These are phyloP conservation scores for Paramyrothecium roridum DNA, from an alignment of 2,329 filamentous ascomycete species.

Conservation along the genomic window DNA sequence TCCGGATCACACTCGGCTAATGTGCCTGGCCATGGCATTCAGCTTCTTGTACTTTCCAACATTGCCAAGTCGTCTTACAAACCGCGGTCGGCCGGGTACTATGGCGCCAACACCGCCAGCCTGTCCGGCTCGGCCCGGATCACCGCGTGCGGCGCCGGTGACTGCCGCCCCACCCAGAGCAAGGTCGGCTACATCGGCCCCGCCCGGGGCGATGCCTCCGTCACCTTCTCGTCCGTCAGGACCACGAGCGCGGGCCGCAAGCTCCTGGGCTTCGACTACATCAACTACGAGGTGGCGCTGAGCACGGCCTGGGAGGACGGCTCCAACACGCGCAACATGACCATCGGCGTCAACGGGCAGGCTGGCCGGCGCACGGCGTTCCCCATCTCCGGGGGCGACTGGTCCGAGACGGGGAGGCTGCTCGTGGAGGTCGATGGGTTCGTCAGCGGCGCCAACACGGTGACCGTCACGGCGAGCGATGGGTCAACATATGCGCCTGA, in stretches of 20 bases:
- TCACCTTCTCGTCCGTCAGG: conserved; percentile 30
- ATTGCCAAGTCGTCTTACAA: conserved; percentile 16
- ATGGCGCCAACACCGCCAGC: conserved; percentile 32
- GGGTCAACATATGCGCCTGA: conserved; percentile 32
- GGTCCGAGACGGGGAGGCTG: conserved; percentile 45
- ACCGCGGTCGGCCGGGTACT: conserved; percentile 29
- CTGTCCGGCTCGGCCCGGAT: conserved; percentile 30
- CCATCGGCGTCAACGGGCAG: conserved; percentile 42
- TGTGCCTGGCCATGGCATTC: conserved; percentile 35
- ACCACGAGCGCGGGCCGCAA: conserved; percentile 26
- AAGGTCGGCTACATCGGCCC: conserved; percentile 37
- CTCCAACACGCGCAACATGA: conserved; percentile 47
- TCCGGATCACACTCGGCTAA: conserved; percentile 26
- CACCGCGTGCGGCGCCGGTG: conserved; percentile 27
- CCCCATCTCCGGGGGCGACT: conserved; percentile 46
- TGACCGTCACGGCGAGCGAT: conserved; percentile 27
- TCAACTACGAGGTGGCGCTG: conserved; percentile 49
- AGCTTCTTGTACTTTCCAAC: conserved; percentile 33
- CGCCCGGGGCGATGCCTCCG: conserved; percentile 20
- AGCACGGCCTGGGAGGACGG: conserved; percentile 37
- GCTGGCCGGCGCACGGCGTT: conserved; percentile 43
- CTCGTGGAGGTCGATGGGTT: conserved; percentile 43
- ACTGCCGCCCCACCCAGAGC: conserved; percentile 38
- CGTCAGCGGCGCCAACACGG: conserved; percentile 33
- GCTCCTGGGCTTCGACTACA: conserved; percentile 44